Conservation (phyloP, 1,284 basidiomycete genomes). For the Heliocybe sulcata region DNA sequence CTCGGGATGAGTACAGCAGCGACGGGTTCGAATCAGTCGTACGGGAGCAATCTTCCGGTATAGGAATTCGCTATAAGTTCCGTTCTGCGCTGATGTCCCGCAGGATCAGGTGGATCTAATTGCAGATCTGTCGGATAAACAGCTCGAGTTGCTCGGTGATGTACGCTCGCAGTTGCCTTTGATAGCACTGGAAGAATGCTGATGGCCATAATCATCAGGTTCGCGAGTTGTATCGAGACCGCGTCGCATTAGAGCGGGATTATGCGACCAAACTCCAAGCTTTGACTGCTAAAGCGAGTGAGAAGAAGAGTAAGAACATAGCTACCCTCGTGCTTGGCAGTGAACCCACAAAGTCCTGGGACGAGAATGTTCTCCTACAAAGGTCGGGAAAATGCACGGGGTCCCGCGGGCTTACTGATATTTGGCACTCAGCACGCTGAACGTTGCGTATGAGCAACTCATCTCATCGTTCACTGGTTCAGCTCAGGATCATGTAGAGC, state of each 20-base stretch:
- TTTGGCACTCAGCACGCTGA: slow-evolving; percentile 47
- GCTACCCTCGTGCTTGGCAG: slow-evolving; percentile 51
- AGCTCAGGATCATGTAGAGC: slow-evolving; percentile 61
- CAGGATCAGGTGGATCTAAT: slow-evolving; percentile 34
- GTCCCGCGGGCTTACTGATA: neutral
- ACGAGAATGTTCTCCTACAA: slow-evolving; percentile 41
- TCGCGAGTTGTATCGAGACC: slow-evolving; percentile 63
- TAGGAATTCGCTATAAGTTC: neutral
- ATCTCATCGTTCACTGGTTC: slow-evolving; percentile 50
- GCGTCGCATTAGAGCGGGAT: slow-evolving; percentile 64
- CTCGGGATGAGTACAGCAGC: neutral
- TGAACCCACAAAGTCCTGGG: slow-evolving; percentile 59
- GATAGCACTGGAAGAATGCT: slow-evolving; percentile 2
- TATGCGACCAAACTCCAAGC: slow-evolving; percentile 64
- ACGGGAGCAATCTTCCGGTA: slow-evolving; percentile 1
- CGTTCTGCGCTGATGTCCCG: slow-evolving; percentile 2
- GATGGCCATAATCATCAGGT: slow-evolving; percentile 32
- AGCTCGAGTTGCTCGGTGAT: slow-evolving; percentile 56
- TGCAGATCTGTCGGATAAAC: slow-evolving; percentile 44
- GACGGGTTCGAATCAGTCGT: neutral
- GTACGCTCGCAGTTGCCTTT: slow-evolving; percentile 26
- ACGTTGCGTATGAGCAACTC: slow-evolving; percentile 58
- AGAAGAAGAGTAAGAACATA: slow-evolving; percentile 60
- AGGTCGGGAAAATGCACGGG: slow-evolving; percentile 33
- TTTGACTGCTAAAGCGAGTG: slow-evolving; percentile 57